A percentile compares a stretch with the other conserved stretches of the same genome.
These are phyloP conservation scores for Bolboschoenus planiculmis DNA, from an alignment of 176 grass and related monocot genomes.

Conservation along the genomic window DNA sequence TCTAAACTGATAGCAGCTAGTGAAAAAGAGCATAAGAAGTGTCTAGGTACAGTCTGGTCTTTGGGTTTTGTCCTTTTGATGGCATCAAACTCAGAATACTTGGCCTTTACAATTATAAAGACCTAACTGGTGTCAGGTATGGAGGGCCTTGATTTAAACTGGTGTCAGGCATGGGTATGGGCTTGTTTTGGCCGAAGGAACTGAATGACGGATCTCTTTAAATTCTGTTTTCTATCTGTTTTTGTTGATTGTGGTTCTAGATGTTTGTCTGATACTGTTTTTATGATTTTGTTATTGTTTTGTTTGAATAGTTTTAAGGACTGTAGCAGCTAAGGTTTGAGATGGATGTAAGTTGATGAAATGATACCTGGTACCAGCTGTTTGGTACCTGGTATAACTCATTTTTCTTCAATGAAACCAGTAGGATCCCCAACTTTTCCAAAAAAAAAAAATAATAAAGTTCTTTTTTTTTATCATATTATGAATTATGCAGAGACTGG, in stretches of 20 bases:
- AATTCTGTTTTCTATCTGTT: not conserved
- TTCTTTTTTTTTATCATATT: not conserved
- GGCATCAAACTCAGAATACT: not conserved
- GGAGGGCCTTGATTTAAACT: not conserved
- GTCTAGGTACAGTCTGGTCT: constrained; percentile 39
- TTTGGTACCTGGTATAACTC: not conserved
- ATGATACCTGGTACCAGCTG: not conserved
- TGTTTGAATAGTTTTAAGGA: not conserved
- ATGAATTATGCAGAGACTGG: constrained; percentile 46
- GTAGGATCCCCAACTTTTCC: not conserved
- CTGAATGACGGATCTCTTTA: not conserved
- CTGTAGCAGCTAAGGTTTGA: not conserved
- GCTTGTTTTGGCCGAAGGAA: not conserved
- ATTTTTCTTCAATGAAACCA: not conserved
- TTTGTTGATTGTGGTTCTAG: not conserved
- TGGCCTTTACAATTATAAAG: not conserved
- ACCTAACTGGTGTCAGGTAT: not conserved
- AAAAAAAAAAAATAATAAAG: too few species aligned
- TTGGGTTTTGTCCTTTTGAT: not conserved
- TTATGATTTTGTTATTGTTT: not conserved
- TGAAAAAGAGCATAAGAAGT: constrained; percentile 48
- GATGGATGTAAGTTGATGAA: not conserved
- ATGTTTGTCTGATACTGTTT: not conserved
- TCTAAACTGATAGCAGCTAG: constrained; percentile 51
- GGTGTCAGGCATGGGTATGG: not conserved